Evolutionary conservation across 108 stramenopile genomes (phyloP), one percentile per base, ranked within the genome.

Genomic region (Cyclotella sp.): DNA sequence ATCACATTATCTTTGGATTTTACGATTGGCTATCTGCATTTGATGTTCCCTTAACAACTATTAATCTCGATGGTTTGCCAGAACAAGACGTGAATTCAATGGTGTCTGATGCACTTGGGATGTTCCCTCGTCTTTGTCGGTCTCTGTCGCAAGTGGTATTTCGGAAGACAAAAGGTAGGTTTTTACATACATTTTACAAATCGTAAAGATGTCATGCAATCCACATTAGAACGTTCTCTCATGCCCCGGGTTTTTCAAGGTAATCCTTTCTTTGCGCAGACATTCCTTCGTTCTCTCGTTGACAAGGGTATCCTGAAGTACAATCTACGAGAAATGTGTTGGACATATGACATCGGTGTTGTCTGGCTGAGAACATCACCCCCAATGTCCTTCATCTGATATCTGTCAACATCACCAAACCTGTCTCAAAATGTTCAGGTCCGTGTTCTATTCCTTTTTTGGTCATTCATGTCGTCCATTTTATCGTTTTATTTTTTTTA

Each of bases 331-430:
- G 59, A 66, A 15, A 28, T 58, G 44, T 41, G 65, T 30, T 91
- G 90, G 88, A n/a, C n/a, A n/a, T n/a, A n/a, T n/a, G n/a, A n/a
- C n/a, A n/a, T n/a, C n/a, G n/a, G n/a, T n/a, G n/a, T n/a, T n/a
- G 73, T 75, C 13, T 91, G 91, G 91, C 79, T 26, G 55, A 79
- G 9, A 76, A 54, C 16, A 75, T 85, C 19, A 76, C 84, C 1
- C 83, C 84, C 49, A 90, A 88, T 70, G 86, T 88, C n/a, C 77
- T 78, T 14, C 73, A 90, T 73, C 61, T 90, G 9, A 16, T 90
- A 22, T 59, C 70, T 42, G 49, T 59, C 3, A 84, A 81, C 19
- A 76, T 90, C 55, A 43, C 21, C 9, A 54, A 14, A 14, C n/a
- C 47, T 88, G 30, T 46, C 85, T 13, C 15, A 19, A 3, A 13